Evolutionary conservation across 768 basidiomycete genomes (phyloP), one percentile per base, ranked within the genome.

Genomic region (Tricholoma furcatifolium): DNA sequence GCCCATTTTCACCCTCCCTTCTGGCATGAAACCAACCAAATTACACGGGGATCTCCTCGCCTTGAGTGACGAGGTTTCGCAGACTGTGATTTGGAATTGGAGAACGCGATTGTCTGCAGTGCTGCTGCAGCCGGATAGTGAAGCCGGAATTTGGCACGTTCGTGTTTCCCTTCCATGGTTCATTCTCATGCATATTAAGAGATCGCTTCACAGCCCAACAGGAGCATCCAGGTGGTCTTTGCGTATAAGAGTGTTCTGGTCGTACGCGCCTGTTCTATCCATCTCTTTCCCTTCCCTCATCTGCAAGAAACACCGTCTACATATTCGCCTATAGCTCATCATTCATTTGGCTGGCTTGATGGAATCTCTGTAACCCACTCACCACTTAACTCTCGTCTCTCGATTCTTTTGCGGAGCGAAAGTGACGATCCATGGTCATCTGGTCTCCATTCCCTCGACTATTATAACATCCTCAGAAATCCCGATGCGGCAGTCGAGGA

Each of bases 261-360:
- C 54, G 80, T 80, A 41, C 74, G 85, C 34, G 82, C 82, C 7
- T 79, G 77, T 10, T 83, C 82, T 0, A 66, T 87, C 4, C 73
- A 80, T 51, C 69, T 85, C 7, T 88, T 86, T 53, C 70, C 73
- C 1, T 65, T 71, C 12, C 83, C 84, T 0, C 57, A 51, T 2
- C 71, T 85, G 24, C 55, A 53, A 7, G 39, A 44, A 7, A 54
- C 35, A 0, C 60, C 63, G 3, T 48, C 53, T 3, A 51, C 69
- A 0, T 74, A 79, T 49, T 47, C 60, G 1, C 70, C 78, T 0
- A 62, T 74, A 35, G 76, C 74, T 1, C 61, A 58, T 2, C 76
- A 81, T 56, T 79, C 81, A 2, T 86, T 85, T 58, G 85, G 85
- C 14, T 87, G 85, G 85, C 77, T 85, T 12, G 86, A 87, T 48